Evolutionary conservation across 2,329 filamentous ascomycete genomes (phyloP).

Genomic region (Nothophoma quercina): DNA sequence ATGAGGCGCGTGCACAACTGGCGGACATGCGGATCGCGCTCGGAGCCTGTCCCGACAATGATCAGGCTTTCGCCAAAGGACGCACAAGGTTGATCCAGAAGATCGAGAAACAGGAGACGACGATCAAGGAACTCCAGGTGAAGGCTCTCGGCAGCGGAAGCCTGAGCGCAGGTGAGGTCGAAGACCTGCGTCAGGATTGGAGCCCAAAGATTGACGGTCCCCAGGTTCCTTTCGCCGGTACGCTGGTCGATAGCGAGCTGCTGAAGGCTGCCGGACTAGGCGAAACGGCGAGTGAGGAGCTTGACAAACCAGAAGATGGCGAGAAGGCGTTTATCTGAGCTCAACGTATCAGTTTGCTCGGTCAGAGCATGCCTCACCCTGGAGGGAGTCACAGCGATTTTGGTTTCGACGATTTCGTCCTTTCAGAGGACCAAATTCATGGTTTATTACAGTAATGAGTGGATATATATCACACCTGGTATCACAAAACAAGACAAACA

Average conservation of each 20-base stretch:
- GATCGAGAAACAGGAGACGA: conserved; percentile 25
- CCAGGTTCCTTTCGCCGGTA: conserved; percentile 39
- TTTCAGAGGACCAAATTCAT: neutral
- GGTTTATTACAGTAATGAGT: conserved; percentile 7
- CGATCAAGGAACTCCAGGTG: conserved; percentile 26
- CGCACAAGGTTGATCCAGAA: conserved; percentile 28
- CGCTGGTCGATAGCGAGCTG: conserved; percentile 40
- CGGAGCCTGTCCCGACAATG: conserved; percentile 23
- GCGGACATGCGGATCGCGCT: conserved; percentile 30
- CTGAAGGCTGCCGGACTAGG: conserved; percentile 39
- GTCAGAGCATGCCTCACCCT: too few relatives aligned
- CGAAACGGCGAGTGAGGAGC: conserved; percentile 28
- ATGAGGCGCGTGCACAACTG: conserved; percentile 17
- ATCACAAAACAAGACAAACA: conserved; percentile 4
- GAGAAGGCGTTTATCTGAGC: conserved; percentile 9
- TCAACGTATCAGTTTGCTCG: neutral
- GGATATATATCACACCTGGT: conserved; percentile 19
- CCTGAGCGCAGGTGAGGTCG: conserved; percentile 22
- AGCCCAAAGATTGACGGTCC: conserved; percentile 26
- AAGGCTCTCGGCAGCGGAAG: conserved; percentile 27
- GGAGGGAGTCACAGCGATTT: neutral
- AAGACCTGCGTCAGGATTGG: conserved; percentile 30
- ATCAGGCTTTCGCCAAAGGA: conserved; percentile 24
- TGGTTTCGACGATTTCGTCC: too few relatives aligned
- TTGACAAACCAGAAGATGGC: conserved; percentile 20